These are phyloP conservation scores for Pilaira anomala DNA, from an alignment of 192 early-diverging fungal species.

Conservation along the genomic window DNA sequence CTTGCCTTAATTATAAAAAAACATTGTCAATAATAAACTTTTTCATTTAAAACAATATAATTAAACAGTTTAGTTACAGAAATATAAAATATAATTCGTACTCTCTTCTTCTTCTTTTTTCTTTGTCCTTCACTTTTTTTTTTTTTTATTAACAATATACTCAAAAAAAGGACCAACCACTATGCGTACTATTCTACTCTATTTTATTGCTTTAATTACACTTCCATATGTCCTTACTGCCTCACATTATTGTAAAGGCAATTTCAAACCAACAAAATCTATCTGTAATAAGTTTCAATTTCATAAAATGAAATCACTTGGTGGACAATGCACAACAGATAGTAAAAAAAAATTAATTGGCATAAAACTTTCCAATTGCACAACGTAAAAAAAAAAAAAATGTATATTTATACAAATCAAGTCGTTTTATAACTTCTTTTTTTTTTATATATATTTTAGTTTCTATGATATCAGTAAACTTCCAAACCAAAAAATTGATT, in stretches of 20 bases:
- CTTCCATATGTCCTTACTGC: neutral
- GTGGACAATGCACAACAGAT: slow-evolving; percentile 10
- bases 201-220: neutral
- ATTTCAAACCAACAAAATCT: neutral
- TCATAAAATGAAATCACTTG: neutral
- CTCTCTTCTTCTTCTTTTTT: neutral
- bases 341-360: slow-evolving; percentile 12
- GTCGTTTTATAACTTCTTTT: no score
- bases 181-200: neutral
- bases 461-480: slow-evolving; percentile 33
- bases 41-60: no score
- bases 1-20: neutral
- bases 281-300: slow-evolving; percentile 20
- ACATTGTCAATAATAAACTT: slow-evolving; percentile 5
- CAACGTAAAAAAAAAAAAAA: no score
- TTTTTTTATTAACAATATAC: neutral
- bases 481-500: slow-evolving; percentile 25
- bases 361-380: slow-evolving; percentile 30
- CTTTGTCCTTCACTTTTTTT: neutral
- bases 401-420: no score
- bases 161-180: neutral
- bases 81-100: neutral
- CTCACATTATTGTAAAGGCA: slow-evolving; percentile 10
- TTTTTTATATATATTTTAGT: neutral
- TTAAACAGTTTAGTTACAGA: neutral